phyloP scores from a whole-genome alignment of 169 alveolate species.

The Eimeria zaria region DNA sequence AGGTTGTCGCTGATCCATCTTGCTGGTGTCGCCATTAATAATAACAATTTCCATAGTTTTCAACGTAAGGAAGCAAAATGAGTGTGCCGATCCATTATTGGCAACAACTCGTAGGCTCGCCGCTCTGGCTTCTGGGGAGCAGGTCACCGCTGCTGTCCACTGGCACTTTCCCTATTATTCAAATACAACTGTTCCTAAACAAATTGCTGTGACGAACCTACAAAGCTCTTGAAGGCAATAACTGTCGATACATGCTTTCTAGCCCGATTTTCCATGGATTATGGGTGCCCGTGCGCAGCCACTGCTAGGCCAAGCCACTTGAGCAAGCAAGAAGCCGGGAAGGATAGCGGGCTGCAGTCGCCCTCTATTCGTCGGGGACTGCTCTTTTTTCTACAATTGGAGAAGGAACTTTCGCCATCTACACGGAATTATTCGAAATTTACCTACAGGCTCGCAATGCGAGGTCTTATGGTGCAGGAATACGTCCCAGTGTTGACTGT shows the following conservation, averaged over 20 bases:
- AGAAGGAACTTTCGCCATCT: background rate
- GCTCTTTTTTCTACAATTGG: background rate
- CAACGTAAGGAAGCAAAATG: background rate
- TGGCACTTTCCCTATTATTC: background rate
- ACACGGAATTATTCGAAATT: background rate
- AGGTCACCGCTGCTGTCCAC: background rate
- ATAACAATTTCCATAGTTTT: background rate
- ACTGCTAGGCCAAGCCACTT: conserved; percentile 16
- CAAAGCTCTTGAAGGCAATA: background rate
- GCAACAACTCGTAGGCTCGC: background rate
- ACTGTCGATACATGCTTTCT: background rate
- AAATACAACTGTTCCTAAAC: background rate
- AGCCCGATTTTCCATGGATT: background rate
- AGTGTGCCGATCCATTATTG: background rate
- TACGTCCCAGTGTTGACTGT: background rate
- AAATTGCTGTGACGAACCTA: background rate
- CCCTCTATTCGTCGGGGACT: background rate
- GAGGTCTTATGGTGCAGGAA: conserved; percentile 8
- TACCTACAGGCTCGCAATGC: background rate
- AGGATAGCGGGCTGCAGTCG: conserved; percentile 14
- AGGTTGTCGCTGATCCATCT: background rate
- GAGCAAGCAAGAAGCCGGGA: background rate
- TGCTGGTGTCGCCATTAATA: background rate
- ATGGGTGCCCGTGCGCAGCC: background rate
- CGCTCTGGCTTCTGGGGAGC: background rate